Percentiles rank a stretch among this genome's conserved stretches.
phyloP scores from a whole-genome alignment of 768 basidiomycete genomes.

The Russula olivacea region DNA sequence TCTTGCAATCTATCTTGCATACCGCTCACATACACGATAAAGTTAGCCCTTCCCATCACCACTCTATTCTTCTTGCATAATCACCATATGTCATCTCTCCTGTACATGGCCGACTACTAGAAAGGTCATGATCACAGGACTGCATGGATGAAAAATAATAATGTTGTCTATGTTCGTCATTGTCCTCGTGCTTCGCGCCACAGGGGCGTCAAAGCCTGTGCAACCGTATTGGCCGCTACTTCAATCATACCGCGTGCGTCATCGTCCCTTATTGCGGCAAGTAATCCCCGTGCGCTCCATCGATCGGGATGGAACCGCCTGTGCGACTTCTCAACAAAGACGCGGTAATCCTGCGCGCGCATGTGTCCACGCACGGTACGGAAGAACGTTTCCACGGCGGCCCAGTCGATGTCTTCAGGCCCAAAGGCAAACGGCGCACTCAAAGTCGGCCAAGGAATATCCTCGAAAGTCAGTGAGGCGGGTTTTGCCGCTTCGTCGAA shows the following conservation, averaged over 20 bases:
- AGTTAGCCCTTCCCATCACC: not conserved
- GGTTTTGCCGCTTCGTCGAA: constrained; percentile 54
- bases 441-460: constrained; percentile 74
- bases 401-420: constrained; percentile 65
- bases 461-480: constrained; percentile 51
- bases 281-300: constrained; percentile 64
- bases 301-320: constrained; percentile 74
- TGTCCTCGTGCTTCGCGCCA: constrained; percentile 44
- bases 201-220: constrained; percentile 66
- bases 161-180: constrained; percentile 18
- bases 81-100: not conserved
- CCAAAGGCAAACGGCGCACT: constrained; percentile 45
- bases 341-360: constrained; percentile 55
- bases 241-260: constrained; percentile 53
- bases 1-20: not conserved
- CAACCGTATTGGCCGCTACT: constrained; percentile 65
- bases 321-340: constrained; percentile 63
- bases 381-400: constrained; percentile 68
- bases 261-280: constrained; percentile 53
- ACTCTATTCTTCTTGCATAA: not conserved
- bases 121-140: not conserved
- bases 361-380: constrained; percentile 44
- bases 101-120: not conserved
- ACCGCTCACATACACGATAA: not conserved
- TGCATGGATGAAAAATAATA: constrained; percentile 6